A percentile compares a stretch with the other conserved stretches of the same genome.
Evolutionary conservation across 2,329 filamentous ascomycete species (phyloP).

Genomic region (Stemphylium vesicarium): DNA sequence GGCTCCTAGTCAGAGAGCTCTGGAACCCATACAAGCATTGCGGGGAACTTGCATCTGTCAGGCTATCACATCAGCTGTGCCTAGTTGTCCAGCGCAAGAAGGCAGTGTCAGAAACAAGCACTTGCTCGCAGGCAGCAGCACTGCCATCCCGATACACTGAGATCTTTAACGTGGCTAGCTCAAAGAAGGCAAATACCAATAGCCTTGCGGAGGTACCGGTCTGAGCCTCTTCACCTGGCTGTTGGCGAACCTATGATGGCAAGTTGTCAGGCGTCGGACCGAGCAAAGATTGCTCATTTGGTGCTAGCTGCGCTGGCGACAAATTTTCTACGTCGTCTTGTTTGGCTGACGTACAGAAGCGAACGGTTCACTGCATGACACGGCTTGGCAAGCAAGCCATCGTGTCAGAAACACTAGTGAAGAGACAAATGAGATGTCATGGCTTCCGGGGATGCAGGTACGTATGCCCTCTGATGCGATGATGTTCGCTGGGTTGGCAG

Average conservation of each 20-base stretch:
- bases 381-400: constrained; percentile 27
- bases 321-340: constrained; percentile 27
- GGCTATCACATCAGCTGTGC: constrained; percentile 5
- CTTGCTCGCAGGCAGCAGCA: constrained; percentile 17
- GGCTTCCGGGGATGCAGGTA: constrained; percentile 12
- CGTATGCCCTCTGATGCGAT: constrained; percentile 4
- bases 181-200: constrained; percentile 17
- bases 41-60: constrained; percentile 4
- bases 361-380: constrained; percentile 38
- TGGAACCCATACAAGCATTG: constrained; percentile 25
- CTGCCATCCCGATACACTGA: constrained; percentile 19
- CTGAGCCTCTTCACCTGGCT: constrained; percentile 3
- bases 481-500: constrained; percentile 4
- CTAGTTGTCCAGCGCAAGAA: constrained; percentile 2
- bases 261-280: constrained; percentile 10
- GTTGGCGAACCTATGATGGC: constrained; percentile 18
- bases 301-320: constrained; percentile 39
- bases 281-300: constrained; percentile 32
- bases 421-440: constrained; percentile 16
- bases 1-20: constrained; percentile 11
- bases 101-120: constrained; percentile 18
- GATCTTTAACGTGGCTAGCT: constrained; percentile 35
- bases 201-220: constrained; percentile 21
- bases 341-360: constrained; percentile 39
- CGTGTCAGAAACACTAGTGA: constrained; percentile 7